phyloP scores from a whole-genome alignment of 768 basidiomycete genomes.

The Gelatoporia subvermispora region DNA sequence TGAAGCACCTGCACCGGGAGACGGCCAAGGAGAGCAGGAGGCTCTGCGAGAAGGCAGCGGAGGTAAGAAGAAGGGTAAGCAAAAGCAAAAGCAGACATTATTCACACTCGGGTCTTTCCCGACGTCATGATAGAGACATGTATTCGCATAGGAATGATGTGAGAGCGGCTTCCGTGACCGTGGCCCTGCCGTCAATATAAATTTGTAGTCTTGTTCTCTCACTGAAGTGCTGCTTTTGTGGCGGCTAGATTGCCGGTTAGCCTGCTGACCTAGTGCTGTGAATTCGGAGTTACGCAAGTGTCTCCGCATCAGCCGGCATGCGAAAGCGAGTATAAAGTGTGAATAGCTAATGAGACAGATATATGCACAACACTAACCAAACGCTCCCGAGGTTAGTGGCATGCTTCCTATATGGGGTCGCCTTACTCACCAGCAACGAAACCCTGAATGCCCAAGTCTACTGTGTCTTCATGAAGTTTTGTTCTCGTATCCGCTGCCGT shows the following conservation, averaged over 20 bases:
- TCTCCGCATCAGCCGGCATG: too few species aligned
- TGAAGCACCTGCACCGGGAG: constrained; percentile 2
- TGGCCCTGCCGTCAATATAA: too few species aligned
- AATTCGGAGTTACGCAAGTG: too few species aligned
- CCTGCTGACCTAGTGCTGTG: too few species aligned
- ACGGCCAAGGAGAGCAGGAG: constrained; percentile 1
- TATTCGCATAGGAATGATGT: background rate
- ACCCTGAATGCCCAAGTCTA: constrained; percentile 21
- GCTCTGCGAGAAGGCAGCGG: constrained; percentile 8
- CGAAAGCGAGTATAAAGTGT: background rate
- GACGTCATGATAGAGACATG: constrained; percentile 9
- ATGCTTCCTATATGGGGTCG: background rate
- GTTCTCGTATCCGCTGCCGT: constrained; percentile 68
- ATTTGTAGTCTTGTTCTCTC: too few species aligned
- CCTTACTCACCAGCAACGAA: background rate
- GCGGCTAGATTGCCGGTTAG: too few species aligned
- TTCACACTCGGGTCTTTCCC: constrained; percentile 61
- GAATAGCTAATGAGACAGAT: constrained; percentile 4
- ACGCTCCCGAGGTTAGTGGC: background rate
- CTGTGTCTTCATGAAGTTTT: constrained; percentile 84
- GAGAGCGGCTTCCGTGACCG: background rate
- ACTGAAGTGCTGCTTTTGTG: too few species aligned
- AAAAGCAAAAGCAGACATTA: constrained; percentile 80
- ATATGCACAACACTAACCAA: constrained; percentile 1
- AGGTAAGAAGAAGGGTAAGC: constrained; percentile 73